Base-by-base conservation (phyloP, 2,329 filamentous ascomycete species). In the Ambrosiella beaveri region DNA sequence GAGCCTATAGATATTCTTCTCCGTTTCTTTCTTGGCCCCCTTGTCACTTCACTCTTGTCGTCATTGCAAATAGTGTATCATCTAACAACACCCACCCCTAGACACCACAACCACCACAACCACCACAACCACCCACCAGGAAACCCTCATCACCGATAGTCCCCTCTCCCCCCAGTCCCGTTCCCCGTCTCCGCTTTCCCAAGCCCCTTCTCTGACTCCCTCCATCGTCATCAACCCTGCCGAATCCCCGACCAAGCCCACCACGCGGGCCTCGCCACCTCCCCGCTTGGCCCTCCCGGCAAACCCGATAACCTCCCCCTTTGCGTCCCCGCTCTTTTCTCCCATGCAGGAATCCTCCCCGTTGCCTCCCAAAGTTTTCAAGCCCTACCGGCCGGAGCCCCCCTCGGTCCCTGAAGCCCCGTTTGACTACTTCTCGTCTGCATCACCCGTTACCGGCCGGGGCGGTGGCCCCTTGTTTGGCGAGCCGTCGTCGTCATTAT, bases 331-430 rank as follows among this genome's bases (percentile, higher is more conserved):
- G 39, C 44, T 57, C 4, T 57, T 57, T 11, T 57, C 57, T 4
- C 57, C 57, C 12, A 39, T 41, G 7, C 17, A 57, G 2, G n/a
- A 52, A 15, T 37, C 37, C 11, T 58, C 56, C 36, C 59, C 51
- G 9, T 52, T 45, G 1, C 56, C 59, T 11, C 45, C 59, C 37
- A 58, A 56, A 13, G 56, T 57, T 38, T 61, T 58, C 36, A 61
- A 61, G 53, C 59, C 59, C 12, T 61, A 58, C 35, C 56, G 59
- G 38, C 56, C 57, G 40, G 56, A 56, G 27, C 59, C 52, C 17
- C 53, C 52, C 11, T 35, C 36, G 3, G 56, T 36, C 11, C 40
- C 59, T 3, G 41, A 58, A 13, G 59, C 56, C 9, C 59, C 51
- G 11, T 54, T 57, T 56, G 59, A 58, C 47, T 61, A 61, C 27